These are phyloP conservation scores for Trichoderma gamsii DNA, from an alignment of 495 filamentous ascomycete genomes.

Conservation along the genomic window DNA sequence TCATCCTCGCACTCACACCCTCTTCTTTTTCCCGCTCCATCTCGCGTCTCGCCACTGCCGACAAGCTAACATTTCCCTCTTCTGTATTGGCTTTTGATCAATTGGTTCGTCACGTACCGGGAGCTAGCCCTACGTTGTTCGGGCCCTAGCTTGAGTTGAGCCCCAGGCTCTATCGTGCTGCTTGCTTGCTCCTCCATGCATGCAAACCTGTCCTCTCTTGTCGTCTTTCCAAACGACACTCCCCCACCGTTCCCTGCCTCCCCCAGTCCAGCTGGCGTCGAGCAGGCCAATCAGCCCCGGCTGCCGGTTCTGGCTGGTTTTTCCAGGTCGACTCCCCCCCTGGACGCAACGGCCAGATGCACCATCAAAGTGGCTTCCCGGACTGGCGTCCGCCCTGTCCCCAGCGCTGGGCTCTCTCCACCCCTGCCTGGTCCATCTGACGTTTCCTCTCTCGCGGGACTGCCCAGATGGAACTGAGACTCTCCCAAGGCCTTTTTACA, in stretches of 20 bases:
- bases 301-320: neutral
- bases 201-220: neutral
- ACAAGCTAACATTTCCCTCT: neutral
- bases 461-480: conserved; percentile 2
- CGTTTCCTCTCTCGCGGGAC: neutral
- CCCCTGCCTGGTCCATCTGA: conserved; percentile 6
- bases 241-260: conserved; percentile 3
- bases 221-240: neutral
- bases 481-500: neutral
- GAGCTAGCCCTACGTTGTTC: conserved; percentile 9
- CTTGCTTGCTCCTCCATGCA: conserved; percentile 12
- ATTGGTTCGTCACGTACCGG: neutral
- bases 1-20: neutral
- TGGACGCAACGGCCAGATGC: neutral
- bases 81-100: neutral
- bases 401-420: neutral
- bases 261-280: conserved; percentile 2
- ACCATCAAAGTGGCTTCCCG: conserved; percentile 11
- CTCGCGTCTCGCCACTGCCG: neutral
- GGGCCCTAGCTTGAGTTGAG: conserved; percentile 1
- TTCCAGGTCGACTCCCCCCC: neutral
- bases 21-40: neutral
- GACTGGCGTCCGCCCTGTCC: conserved; percentile 4
- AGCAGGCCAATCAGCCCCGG: neutral
- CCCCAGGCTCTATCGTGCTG: neutral